phyloP scores from a whole-genome alignment of 1,284 basidiomycete species.

The Earliella scabrosa region DNA sequence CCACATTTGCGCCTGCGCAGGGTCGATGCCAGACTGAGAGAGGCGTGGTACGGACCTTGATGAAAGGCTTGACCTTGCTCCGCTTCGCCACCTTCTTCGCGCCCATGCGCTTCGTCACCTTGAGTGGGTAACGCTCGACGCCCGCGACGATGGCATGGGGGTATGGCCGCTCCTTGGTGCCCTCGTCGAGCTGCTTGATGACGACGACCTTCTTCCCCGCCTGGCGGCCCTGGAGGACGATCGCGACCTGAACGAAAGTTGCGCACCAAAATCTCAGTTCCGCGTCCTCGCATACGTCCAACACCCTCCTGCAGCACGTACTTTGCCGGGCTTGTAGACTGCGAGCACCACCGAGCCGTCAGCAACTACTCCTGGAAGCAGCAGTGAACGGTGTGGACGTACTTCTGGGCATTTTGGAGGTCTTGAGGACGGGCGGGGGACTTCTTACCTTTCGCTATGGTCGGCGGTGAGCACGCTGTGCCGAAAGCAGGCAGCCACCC shows the following conservation, averaged over 20 bases:
- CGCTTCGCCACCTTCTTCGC: slow-evolving; percentile 90
- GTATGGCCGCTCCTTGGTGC: slow-evolving; percentile 89
- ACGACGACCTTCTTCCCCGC: slow-evolving; percentile 94
- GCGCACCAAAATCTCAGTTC: slow-evolving; percentile 3
- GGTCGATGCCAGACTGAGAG: neutral
- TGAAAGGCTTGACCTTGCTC: slow-evolving; percentile 97
- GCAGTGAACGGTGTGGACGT: slow-evolving; percentile 16
- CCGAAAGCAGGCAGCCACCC: slow-evolving; percentile 33
- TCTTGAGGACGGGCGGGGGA: slow-evolving; percentile 29
- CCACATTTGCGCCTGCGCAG: neutral
- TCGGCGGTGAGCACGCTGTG: slow-evolving; percentile 10
- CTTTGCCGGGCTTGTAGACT: slow-evolving; percentile 99
- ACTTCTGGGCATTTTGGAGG: slow-evolving; percentile 75
- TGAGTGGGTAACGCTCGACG: slow-evolving; percentile 94
- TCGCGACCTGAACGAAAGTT: slow-evolving; percentile 74
- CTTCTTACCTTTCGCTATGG: slow-evolving; percentile 27
- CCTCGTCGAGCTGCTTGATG: slow-evolving; percentile 88
- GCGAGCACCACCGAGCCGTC: slow-evolving; percentile 25
- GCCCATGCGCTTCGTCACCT: slow-evolving; percentile 96
- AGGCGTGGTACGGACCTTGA: slow-evolving; percentile 72
- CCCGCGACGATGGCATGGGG: slow-evolving; percentile 97
- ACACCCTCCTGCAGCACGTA: slow-evolving; percentile 35
- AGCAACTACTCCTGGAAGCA: slow-evolving; percentile 25
- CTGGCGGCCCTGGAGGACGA: slow-evolving; percentile 96
- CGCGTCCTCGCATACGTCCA: slow-evolving; percentile 4